Evolutionary conservation across 352 stramenopile species (phyloP).

Genomic region (Globisporangium heterothallicum): DNA sequence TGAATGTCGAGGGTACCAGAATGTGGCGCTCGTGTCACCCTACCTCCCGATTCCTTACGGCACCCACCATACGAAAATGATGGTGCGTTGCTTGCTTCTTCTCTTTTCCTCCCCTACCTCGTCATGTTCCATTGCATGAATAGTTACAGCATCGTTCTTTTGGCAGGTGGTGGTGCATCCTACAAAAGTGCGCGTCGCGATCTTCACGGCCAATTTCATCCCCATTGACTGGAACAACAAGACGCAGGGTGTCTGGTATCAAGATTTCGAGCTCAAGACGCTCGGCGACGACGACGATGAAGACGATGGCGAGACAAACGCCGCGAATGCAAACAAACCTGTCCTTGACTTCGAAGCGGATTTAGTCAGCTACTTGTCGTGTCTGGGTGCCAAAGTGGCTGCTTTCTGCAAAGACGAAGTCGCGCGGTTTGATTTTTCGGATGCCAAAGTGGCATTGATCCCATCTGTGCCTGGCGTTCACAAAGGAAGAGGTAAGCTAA

Average conservation of each 20-base stretch:
- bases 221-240: slow-evolving; percentile 77
- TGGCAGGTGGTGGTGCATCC: slow-evolving; percentile 47
- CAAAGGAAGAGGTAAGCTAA: slow-evolving; percentile 43
- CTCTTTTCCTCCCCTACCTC: not conserved
- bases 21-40: slow-evolving; percentile 60
- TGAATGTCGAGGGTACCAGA: slow-evolving; percentile 48
- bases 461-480: slow-evolving; percentile 67
- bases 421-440: slow-evolving; percentile 55
- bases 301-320: slow-evolving; percentile 14
- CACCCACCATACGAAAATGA: slow-evolving; percentile 86
- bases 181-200: slow-evolving; percentile 61
- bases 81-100: slow-evolving; percentile 19
- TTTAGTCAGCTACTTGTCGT: slow-evolving; percentile 54
- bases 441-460: slow-evolving; percentile 49
- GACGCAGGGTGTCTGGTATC: slow-evolving; percentile 78
- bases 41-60: slow-evolving; percentile 77
- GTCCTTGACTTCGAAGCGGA: slow-evolving; percentile 54
- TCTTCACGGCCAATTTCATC: slow-evolving; percentile 86
- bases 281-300: slow-evolving; percentile 22
- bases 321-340: not conserved
- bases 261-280: slow-evolving; percentile 75
- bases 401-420: slow-evolving; percentile 41
- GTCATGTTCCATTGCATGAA: not conserved
- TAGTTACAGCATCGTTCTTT: not conserved
- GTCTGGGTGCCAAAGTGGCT: slow-evolving; percentile 35